These are phyloP conservation scores for Saccharomyces cerevisiae DNA, from an alignment of 805 yeast genomes.

Conservation along the genomic window DNA sequence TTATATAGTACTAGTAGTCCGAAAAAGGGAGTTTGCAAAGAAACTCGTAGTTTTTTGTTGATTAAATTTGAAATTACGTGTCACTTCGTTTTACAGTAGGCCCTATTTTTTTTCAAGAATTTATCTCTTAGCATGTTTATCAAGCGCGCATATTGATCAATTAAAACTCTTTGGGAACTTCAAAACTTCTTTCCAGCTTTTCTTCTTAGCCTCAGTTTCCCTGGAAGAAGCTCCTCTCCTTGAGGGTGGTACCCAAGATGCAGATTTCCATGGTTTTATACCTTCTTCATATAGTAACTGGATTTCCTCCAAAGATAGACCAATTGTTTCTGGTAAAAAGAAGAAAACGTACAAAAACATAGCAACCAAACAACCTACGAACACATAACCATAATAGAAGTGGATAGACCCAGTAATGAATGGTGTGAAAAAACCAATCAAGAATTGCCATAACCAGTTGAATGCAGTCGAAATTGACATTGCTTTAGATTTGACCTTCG, in stretches of 20 bases:
- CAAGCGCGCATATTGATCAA: neutral
- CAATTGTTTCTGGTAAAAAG: conserved; percentile 65
- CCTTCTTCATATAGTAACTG: conserved; percentile 39
- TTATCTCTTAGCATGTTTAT: too few relatives aligned
- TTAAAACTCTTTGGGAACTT: neutral
- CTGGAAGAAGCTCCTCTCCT: conserved; percentile 11
- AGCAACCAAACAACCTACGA: conserved; percentile 44
- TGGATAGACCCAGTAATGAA: conserved; percentile 52
- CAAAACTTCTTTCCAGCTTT: conserved; percentile 7
- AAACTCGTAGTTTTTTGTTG: too few relatives aligned
- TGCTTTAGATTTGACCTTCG: conserved; percentile 55
- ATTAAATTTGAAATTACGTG: neutral
- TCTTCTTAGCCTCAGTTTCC: conserved; percentile 8
- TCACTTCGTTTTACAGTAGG: neutral
- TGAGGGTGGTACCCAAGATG: conserved; percentile 42
- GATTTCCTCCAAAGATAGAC: conserved; percentile 69
- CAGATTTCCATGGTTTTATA: conserved; percentile 38
- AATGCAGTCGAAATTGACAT: conserved; percentile 52
- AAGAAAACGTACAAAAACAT: conserved; percentile 55
- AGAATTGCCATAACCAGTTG: conserved; percentile 62
- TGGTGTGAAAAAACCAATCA: conserved; percentile 61
- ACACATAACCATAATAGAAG: conserved; percentile 56
- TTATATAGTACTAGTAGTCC: too few relatives aligned
- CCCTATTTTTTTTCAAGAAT: too few relatives aligned
- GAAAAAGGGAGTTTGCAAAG: too few relatives aligned